Evolutionary conservation across 2,329 filamentous ascomycete genomes (phyloP).

Genomic region (Phaeoacremonium minimum): DNA sequence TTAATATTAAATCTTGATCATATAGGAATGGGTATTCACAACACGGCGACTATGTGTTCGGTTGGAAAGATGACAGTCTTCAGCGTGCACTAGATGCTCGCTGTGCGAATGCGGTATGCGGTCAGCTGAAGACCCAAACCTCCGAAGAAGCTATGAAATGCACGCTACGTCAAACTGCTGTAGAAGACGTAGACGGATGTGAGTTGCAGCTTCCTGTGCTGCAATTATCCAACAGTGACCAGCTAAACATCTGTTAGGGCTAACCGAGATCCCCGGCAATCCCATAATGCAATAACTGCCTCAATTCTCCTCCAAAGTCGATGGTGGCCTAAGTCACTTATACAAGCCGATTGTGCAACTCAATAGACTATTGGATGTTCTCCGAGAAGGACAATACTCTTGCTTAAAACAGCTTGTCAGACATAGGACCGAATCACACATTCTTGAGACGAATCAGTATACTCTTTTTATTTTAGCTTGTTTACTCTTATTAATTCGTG

Average conservation of each 20-base stretch:
- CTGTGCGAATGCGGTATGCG: slow-evolving; percentile 24
- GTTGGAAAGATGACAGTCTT: slow-evolving; percentile 33
- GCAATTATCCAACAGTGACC: neutral
- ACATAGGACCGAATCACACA: no score
- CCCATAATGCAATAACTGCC: no score
- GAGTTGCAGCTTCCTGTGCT: slow-evolving; percentile 9
- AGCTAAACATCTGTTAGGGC: slow-evolving; percentile 14
- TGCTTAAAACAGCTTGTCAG: no score
- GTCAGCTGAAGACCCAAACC: slow-evolving; percentile 17
- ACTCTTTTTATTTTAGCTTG: no score
- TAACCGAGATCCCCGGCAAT: slow-evolving; percentile 17
- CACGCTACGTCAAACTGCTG: slow-evolving; percentile 10
- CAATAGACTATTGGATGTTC: no score
- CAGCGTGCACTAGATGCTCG: slow-evolving; percentile 34
- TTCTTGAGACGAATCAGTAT: no score
- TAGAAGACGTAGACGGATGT: slow-evolving; percentile 22
- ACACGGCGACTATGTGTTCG: slow-evolving; percentile 36
- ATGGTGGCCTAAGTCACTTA: no score
- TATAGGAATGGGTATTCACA: slow-evolving; percentile 15
- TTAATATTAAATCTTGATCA: neutral
- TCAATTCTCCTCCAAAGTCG: no score
- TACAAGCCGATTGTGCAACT: no score
- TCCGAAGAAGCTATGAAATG: slow-evolving; percentile 18
- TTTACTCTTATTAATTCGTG: no score
- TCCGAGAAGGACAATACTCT: no score